phyloP scores from a whole-genome alignment of 805 yeast genomes.

The Nakazawaea peltata region DNA sequence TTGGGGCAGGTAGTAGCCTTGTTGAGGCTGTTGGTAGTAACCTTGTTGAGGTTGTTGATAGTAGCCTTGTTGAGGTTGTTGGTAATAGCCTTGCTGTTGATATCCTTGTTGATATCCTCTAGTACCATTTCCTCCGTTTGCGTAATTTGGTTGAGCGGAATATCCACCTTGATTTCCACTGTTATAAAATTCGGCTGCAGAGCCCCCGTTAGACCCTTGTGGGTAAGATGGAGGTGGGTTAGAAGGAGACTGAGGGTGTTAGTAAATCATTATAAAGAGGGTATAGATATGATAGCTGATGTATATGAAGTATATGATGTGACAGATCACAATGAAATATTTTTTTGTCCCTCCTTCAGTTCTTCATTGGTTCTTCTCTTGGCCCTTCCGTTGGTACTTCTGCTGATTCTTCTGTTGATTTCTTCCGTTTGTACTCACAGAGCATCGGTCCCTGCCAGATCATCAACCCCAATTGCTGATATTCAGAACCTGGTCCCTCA shows the following conservation, averaged over 20 bases:
- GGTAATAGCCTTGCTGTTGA: constrained; percentile 10
- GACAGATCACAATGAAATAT: no score
- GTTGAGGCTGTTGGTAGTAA: constrained; percentile 25
- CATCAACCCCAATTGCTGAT: no score
- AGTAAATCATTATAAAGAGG: no score
- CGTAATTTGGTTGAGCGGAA: constrained; percentile 2
- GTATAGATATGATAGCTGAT: no score
- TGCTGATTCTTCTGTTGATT: no score
- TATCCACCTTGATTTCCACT: constrained; percentile 2
- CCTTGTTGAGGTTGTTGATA: constrained; percentile 7
- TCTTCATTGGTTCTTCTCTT: no score
- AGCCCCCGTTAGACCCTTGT: constrained; percentile 12
- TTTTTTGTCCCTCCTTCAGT: no score
- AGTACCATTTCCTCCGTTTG: not conserved
- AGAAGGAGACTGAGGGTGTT: not conserved
- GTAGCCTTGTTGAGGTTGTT: constrained; percentile 15
- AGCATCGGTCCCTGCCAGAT: no score
- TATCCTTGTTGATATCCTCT: not conserved
- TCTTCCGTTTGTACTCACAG: no score
- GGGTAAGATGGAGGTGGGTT: constrained; percentile 11
- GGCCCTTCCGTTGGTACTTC: no score
- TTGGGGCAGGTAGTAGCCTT: constrained; percentile 21
- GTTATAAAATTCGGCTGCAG: constrained; percentile 14
- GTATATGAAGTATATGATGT: no score
- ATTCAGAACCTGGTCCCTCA: no score